Conservation (phyloP, 345 rosid genomes). For the Citrus mangshanensis region DNA sequence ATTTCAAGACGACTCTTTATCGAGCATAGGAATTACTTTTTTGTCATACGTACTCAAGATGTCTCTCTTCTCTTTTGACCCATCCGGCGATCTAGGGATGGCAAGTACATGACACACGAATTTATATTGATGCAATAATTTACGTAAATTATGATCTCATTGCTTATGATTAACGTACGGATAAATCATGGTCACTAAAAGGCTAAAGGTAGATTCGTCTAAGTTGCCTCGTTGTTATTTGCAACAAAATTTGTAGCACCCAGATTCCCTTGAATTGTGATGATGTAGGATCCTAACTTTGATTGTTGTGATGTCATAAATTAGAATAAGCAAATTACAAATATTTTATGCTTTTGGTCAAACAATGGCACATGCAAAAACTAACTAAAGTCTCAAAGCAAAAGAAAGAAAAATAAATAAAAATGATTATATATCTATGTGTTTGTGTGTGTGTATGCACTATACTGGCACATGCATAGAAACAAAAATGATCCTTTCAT, state of each 20-base stretch:
- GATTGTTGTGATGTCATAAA: background rate
- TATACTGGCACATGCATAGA: background rate
- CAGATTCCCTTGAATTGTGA: background rate
- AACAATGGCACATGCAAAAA: background rate
- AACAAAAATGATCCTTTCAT: background rate
- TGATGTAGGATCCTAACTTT: background rate
- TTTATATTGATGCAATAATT: background rate
- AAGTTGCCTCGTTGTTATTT: background rate
- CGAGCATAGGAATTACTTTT: constrained; percentile 33
- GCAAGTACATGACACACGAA: background rate
- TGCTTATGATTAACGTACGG: constrained; percentile 12
- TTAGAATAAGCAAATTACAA: background rate
- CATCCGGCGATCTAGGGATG: background rate
- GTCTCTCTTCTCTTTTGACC: constrained; percentile 36
- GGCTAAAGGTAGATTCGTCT: constrained; percentile 18
- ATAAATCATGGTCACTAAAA: constrained; percentile 5
- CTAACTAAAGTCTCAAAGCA: background rate
- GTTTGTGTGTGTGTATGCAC: no score
- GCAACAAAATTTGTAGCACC: background rate
- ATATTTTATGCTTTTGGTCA: background rate
- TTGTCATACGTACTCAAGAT: constrained; percentile 24
- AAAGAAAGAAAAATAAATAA: no score
- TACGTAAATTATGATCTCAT: background rate
- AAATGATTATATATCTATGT: no score
- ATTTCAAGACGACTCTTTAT: constrained; percentile 28